These are phyloP conservation scores for Mycena citricolor DNA, from an alignment of 1,284 basidiomycete species.

Conservation along the genomic window DNA sequence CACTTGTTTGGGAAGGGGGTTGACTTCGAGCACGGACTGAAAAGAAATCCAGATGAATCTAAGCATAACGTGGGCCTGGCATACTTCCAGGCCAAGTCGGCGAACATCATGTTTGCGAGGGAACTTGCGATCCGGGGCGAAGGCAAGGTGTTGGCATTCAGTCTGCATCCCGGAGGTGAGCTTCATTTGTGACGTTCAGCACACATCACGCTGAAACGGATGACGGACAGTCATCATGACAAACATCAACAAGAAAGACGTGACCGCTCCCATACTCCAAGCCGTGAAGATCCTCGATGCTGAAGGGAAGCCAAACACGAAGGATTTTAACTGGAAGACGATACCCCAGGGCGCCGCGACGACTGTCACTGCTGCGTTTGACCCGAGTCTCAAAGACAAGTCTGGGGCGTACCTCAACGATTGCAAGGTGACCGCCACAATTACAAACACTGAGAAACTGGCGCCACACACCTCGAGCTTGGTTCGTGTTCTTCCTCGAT, in stretches of 20 bases:
- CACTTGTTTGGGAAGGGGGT: not conserved
- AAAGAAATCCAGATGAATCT: too few species aligned
- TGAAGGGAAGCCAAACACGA: slow-evolving; percentile 1
- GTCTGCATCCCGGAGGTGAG: slow-evolving; percentile 1
- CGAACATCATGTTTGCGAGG: slow-evolving; percentile 1
- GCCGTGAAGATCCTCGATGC: slow-evolving; percentile 1
- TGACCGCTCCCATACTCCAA: not conserved
- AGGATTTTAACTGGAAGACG: slow-evolving; percentile 6
- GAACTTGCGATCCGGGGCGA: not conserved
- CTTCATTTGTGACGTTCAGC: too few species aligned
- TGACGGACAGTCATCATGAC: slow-evolving; percentile 15
- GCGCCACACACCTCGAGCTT: slow-evolving; percentile 1
- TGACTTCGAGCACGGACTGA: too few species aligned
- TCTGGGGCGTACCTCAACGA: slow-evolving; percentile 6
- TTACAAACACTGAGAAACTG: slow-evolving; percentile 1
- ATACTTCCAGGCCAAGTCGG: not conserved
- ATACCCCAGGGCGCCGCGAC: slow-evolving; percentile 13
- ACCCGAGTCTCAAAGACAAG: slow-evolving; percentile 3
- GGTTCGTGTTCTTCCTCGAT: slow-evolving; percentile 2
- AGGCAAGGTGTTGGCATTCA: not conserved
- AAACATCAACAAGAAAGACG: slow-evolving; percentile 6
- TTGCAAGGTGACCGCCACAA: not conserved
- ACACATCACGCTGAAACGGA: too few species aligned
- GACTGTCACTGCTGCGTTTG: slow-evolving; percentile 13
- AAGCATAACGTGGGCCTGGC: too few species aligned